Percentiles rank a stretch among this genome's conserved stretches.
Conservation (phyloP, 768 basidiomycete species). For the Tulasnella sp. region DNA sequence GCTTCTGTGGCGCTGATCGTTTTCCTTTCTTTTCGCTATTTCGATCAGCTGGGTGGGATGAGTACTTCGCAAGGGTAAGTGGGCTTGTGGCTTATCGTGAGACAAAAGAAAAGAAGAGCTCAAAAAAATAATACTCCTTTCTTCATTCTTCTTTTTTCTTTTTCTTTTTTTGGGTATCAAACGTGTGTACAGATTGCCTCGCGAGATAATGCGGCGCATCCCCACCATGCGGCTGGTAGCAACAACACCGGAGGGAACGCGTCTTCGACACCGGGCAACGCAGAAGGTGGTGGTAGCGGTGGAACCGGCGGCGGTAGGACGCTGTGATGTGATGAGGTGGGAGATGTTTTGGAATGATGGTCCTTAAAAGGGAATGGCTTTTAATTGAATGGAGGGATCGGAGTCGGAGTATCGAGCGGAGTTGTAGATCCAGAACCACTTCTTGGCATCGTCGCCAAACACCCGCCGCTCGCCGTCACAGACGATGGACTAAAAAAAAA, state of each 20-base stretch:
- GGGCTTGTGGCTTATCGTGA: neutral
- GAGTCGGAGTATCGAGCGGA: neutral
- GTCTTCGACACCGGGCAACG: neutral
- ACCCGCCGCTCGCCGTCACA: neutral
- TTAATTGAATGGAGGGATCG: neutral
- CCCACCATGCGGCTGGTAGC: neutral
- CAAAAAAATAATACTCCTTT: neutral
- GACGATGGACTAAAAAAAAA: neutral
- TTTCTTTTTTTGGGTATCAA: neutral
- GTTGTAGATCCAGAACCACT: neutral
- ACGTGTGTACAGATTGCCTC: neutral
- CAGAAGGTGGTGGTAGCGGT: neutral
- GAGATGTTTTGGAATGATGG: neutral
- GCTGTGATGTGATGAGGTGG: neutral
- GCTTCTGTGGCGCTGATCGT: neutral
- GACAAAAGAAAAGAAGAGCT: neutral
- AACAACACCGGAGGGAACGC: neutral
- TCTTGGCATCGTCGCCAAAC: neutral
- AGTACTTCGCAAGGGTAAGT: conserved; percentile 20
- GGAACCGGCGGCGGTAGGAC: neutral
- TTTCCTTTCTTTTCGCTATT: neutral
- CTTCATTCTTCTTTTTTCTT: neutral
- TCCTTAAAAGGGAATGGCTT: conserved; percentile 1
- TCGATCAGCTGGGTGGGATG: conserved; percentile 17
- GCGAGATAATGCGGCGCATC: neutral